A percentile compares a stretch with the other conserved stretches of the same genome.
Evolutionary conservation across 2,329 filamentous ascomycete genomes (phyloP).

Genomic region (Chalaropsis thielavioides): DNA sequence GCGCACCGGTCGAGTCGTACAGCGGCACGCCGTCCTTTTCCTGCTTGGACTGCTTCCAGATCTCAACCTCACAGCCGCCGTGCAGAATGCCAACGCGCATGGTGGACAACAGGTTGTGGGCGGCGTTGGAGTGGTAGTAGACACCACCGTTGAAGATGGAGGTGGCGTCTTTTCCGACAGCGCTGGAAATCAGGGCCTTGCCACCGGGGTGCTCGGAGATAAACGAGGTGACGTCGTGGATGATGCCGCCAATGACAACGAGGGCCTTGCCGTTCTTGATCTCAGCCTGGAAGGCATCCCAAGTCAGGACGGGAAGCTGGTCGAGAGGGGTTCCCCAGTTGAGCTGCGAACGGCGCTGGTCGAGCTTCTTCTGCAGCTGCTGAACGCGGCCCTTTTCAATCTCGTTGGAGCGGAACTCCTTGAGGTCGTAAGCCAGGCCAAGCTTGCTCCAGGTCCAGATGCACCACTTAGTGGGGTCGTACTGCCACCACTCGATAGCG

Average conservation of each 20-base stretch:
- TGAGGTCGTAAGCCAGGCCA: conserved; percentile 72
- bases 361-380: conserved; percentile 84
- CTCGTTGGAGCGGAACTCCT: conserved; percentile 82
- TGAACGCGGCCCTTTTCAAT: conserved; percentile 85
- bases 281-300: conserved; percentile 72
- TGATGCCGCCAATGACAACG: conserved; percentile 65
- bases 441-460: conserved; percentile 77
- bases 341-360: conserved; percentile 66
- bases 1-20: conserved; percentile 66
- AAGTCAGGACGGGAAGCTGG: conserved; percentile 70
- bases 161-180: conserved; percentile 75
- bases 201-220: conserved; percentile 85
- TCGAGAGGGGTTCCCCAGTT: conserved; percentile 81
- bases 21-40: conserved; percentile 68
- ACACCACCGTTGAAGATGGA: conserved; percentile 87
- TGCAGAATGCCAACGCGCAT: conserved; percentile 80
- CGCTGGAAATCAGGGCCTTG: conserved; percentile 69
- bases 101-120: conserved; percentile 75
- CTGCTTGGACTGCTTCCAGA: conserved; percentile 76
- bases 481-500: conserved; percentile 80
- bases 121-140: conserved; percentile 79
- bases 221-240: conserved; percentile 73
- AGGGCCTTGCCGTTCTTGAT: conserved; percentile 64
- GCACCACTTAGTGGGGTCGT: conserved; percentile 81
- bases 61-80: conserved; percentile 78